Percentiles rank a stretch among this genome's conserved stretches.
phyloP scores from a whole-genome alignment of 2,329 filamentous ascomycete genomes.

The Paecilomyces sp. region DNA sequence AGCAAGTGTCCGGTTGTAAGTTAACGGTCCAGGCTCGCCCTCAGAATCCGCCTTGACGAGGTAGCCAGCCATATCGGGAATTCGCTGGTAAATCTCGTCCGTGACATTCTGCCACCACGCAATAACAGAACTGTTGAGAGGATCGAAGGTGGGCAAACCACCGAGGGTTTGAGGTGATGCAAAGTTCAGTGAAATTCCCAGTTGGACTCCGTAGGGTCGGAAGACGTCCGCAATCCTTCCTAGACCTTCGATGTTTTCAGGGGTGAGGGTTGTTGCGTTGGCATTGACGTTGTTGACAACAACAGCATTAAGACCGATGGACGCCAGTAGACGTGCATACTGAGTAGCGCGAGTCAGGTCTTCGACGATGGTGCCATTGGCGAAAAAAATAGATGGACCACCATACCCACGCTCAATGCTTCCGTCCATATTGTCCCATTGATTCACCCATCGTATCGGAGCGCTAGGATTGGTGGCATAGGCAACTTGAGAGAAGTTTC shows the following conservation, averaged over 20 bases:
- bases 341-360: slow-evolving; percentile 54
- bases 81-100: slow-evolving; percentile 49
- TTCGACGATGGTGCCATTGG: slow-evolving; percentile 46
- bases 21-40: slow-evolving; percentile 62
- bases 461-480: slow-evolving; percentile 51
- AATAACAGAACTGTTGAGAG: slow-evolving; percentile 53
- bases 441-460: slow-evolving; percentile 62
- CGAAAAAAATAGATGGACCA: slow-evolving; percentile 63
- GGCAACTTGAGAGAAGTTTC: slow-evolving; percentile 43
- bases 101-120: slow-evolving; percentile 58
- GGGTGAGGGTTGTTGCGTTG: slow-evolving; percentile 50
- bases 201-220: slow-evolving; percentile 58
- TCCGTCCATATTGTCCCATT: slow-evolving; percentile 66
- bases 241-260: slow-evolving; percentile 54
- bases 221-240: slow-evolving; percentile 57
- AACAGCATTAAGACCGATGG: slow-evolving; percentile 59
- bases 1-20: slow-evolving; percentile 62
- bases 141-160: slow-evolving; percentile 57
- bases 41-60: slow-evolving; percentile 67
- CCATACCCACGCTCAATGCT: slow-evolving; percentile 63
- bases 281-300: slow-evolving; percentile 69
- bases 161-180: slow-evolving; percentile 54
- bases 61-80: slow-evolving; percentile 64
- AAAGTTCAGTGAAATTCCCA: slow-evolving; percentile 63
- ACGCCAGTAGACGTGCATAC: slow-evolving; percentile 61